These are phyloP conservation scores for Pyrenophora graminea DNA, from an alignment of 2,329 filamentous ascomycete species.

Conservation along the genomic window DNA sequence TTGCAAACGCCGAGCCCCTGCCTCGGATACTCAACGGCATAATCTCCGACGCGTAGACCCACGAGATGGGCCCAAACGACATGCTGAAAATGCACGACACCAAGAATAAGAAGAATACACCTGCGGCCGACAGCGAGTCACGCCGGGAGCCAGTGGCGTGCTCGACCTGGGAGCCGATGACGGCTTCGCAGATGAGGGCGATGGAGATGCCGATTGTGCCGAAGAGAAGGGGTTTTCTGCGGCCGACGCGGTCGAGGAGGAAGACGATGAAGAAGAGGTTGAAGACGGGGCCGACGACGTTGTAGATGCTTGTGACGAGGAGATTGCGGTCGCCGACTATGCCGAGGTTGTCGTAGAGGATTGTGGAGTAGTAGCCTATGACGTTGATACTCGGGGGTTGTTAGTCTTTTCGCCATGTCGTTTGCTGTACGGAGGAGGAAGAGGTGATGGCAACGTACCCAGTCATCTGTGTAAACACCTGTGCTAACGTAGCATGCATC, in stretches of 20 bases:
- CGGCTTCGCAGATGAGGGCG: slow-evolving; percentile 63
- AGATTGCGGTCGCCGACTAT: slow-evolving; percentile 59
- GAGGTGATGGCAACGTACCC: slow-evolving; percentile 43
- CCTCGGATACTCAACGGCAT: slow-evolving; percentile 67
- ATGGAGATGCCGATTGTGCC: slow-evolving; percentile 60
- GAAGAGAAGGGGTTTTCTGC: slow-evolving; percentile 58
- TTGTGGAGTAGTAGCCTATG: slow-evolving; percentile 66
- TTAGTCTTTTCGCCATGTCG: too few relatives aligned
- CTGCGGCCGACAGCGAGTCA: slow-evolving; percentile 60
- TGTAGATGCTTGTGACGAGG: slow-evolving; percentile 65
- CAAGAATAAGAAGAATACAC: slow-evolving; percentile 68
- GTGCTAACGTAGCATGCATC: slow-evolving; percentile 64
- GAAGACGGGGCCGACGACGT: slow-evolving; percentile 60
- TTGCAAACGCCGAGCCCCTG: slow-evolving; percentile 62
- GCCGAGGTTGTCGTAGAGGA: slow-evolving; percentile 62
- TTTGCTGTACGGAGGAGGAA: too few relatives aligned
- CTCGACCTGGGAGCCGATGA: slow-evolving; percentile 51
- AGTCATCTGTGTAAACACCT: slow-evolving; percentile 69
- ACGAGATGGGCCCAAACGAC: slow-evolving; percentile 50
- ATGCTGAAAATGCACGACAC: slow-evolving; percentile 45
- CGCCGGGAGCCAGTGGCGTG: slow-evolving; percentile 36
- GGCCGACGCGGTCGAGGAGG: slow-evolving; percentile 57
- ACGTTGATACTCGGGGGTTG: slow-evolving; percentile 51
- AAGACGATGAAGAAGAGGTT: slow-evolving; percentile 65
- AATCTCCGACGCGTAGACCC: slow-evolving; percentile 70